Evolutionary conservation across 73 alveolate genomes (phyloP).

Genomic region (Stentor coeruleus): DNA sequence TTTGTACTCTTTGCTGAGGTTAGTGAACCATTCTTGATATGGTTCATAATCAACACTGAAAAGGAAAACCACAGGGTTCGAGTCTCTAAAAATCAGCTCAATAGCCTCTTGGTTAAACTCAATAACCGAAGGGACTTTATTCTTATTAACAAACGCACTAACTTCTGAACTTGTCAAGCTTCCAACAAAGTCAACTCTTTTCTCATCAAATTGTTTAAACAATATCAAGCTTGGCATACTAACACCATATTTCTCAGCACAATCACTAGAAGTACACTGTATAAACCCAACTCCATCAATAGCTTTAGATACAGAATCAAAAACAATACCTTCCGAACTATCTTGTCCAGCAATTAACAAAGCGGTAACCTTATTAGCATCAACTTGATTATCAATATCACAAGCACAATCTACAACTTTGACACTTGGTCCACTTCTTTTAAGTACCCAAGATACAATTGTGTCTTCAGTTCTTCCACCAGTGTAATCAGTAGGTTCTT

Average conservation of each 20-base stretch:
- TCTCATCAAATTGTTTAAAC: constrained; percentile 77
- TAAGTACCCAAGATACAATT: constrained; percentile 86
- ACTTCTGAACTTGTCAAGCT: constrained; percentile 52
- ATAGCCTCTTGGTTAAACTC: constrained; percentile 82
- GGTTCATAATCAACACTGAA: constrained; percentile 69
- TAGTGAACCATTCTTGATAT: constrained; percentile 57
- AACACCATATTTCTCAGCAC: constrained; percentile 50
- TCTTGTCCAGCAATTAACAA: constrained; percentile 58
- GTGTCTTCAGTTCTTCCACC: constrained; percentile 95
- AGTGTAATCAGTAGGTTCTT: constrained; percentile 67
- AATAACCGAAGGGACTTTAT: constrained; percentile 77
- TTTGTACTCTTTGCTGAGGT: constrained; percentile 69
- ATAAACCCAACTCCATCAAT: constrained; percentile 75
- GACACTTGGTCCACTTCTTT: constrained; percentile 85
- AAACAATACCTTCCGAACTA: constrained; percentile 54
- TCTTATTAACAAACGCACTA: constrained; percentile 53
- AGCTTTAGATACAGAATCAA: constrained; percentile 58
- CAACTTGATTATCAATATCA: constrained; percentile 54
- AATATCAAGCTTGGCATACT: constrained; percentile 51
- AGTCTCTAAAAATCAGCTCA: constrained; percentile 76
- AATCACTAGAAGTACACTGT: constrained; percentile 52
- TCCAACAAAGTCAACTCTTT: constrained; percentile 56
- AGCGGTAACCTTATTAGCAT: constrained; percentile 41
- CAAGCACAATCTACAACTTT: constrained; percentile 52
- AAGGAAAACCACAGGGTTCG: constrained; percentile 77